These are phyloP conservation scores for Xylariomycetidae sp. DNA, from an alignment of 2,329 filamentous ascomycete genomes.

Conservation along the genomic window DNA sequence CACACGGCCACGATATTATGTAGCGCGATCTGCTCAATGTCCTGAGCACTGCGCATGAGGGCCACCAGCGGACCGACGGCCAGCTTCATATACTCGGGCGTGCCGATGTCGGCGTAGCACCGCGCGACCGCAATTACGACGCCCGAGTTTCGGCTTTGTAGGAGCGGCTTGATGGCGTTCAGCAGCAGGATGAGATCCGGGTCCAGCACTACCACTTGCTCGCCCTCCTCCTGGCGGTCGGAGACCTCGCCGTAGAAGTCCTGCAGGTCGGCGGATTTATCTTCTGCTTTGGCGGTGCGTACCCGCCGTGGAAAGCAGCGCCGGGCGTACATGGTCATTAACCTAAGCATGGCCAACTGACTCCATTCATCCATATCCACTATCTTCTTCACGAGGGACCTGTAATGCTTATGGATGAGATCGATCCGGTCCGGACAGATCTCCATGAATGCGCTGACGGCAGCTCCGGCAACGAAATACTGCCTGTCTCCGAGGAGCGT, in stretches of 20 bases:
- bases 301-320: conserved; percentile 76
- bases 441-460: conserved; percentile 82
- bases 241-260: conserved; percentile 75
- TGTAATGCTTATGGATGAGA: conserved; percentile 86
- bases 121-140: conserved; percentile 84
- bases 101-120: conserved; percentile 80
- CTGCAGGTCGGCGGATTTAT: conserved; percentile 42
- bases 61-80: conserved; percentile 82
- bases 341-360: conserved; percentile 72
- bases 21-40: conserved; percentile 83
- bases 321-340: conserved; percentile 80
- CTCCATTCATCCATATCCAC: conserved; percentile 99
- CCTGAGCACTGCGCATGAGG: conserved; percentile 74
- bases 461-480: conserved; percentile 94
- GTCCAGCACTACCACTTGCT: conserved; percentile 62
- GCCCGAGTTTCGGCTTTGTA: conserved; percentile 88
- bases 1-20: conserved; percentile 96
- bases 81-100: conserved; percentile 64
- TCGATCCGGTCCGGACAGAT: conserved; percentile 84
- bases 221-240: conserved; percentile 35
- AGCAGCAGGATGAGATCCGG: conserved; percentile 78
- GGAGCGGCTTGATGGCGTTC: conserved; percentile 71
- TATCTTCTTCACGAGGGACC: conserved; percentile 76
- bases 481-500: conserved; percentile 81
- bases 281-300: conserved; percentile 43